Percentiles rank a stretch among this genome's conserved stretches.
These are phyloP conservation scores for Nannochloropsis gaditana DNA, from an alignment of 108 stramenopile species.

Conservation along the genomic window DNA sequence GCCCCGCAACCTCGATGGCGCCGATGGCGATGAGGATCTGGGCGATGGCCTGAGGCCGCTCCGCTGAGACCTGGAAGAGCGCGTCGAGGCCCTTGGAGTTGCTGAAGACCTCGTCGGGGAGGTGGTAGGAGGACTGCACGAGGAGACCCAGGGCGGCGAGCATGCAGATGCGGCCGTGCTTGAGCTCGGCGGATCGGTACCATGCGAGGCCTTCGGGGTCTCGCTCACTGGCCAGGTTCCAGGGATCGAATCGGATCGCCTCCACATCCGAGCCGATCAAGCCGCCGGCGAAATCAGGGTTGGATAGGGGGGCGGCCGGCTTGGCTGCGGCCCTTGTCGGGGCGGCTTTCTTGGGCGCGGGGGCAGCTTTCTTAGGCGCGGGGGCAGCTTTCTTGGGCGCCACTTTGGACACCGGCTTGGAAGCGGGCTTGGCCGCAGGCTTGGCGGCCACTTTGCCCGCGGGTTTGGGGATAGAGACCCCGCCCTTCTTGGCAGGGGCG, in stretches of 20 bases:
- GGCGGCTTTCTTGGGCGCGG: not conserved
- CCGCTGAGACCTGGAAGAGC: slow-evolving; percentile 24
- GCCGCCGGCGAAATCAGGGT: slow-evolving; percentile 29
- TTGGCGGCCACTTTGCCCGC: not conserved
- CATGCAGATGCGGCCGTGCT: slow-evolving; percentile 81
- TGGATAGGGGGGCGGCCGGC: not conserved
- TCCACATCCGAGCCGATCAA: slow-evolving; percentile 46
- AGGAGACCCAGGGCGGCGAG: slow-evolving; percentile 75
- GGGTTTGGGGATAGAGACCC: not conserved
- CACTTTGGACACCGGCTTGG: not conserved
- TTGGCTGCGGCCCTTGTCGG: not conserved
- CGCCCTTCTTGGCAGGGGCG: not conserved
- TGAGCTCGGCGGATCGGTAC: slow-evolving; percentile 78
- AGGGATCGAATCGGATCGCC: slow-evolving; percentile 39
- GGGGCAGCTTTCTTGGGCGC: not conserved
- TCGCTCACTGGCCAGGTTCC: not conserved
- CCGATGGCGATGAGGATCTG: slow-evolving; percentile 75
- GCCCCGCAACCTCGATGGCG: slow-evolving; percentile 65
- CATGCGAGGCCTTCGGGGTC: not conserved
- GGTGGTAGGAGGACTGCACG: slow-evolving; percentile 66
- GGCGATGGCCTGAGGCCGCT: slow-evolving; percentile 6
- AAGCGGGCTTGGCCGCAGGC: not conserved
- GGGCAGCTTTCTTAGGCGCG: not conserved
- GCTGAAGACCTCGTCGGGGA: slow-evolving; percentile 2
- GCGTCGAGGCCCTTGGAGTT: slow-evolving; percentile 37